A percentile compares a stretch with the other conserved stretches of the same genome.
Conservation (phyloP, 352 stramenopile genomes). For the Phytophthora brassicae region DNA sequence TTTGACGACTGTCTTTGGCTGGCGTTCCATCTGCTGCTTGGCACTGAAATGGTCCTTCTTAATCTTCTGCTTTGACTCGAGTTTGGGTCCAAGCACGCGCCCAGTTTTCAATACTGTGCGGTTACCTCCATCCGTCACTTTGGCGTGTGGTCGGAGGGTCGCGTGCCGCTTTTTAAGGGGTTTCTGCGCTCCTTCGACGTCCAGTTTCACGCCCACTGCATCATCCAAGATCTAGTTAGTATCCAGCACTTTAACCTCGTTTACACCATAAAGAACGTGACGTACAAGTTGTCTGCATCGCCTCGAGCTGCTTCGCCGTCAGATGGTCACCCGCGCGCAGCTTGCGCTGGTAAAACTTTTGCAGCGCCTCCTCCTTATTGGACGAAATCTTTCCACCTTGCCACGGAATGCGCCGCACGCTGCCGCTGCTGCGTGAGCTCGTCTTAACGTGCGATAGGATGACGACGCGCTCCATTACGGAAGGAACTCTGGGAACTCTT, state of each 20-base stretch:
- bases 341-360: constrained; percentile 86
- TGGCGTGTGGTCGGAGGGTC: constrained; percentile 47
- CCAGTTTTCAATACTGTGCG: constrained; percentile 62
- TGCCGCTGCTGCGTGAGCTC: constrained; percentile 32
- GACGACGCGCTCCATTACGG: constrained; percentile 44
- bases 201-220: constrained; percentile 27
- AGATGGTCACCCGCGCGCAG: constrained; percentile 44
- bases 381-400: constrained; percentile 78
- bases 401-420: constrained; percentile 62
- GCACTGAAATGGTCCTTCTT: constrained; percentile 20
- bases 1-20: constrained; percentile 30
- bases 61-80: constrained; percentile 15
- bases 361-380: constrained; percentile 86
- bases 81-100: constrained; percentile 59
- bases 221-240: constrained; percentile 4
- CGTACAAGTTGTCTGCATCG: constrained; percentile 48
- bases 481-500: background rate
- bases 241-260: background rate
- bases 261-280: background rate
- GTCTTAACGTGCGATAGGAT: constrained; percentile 75
- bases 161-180: constrained; percentile 53
- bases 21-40: constrained; percentile 33
- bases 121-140: constrained; percentile 35
- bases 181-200: constrained; percentile 23
- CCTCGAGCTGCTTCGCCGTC: constrained; percentile 49